Evolutionary conservation across 2,329 filamentous ascomycete species (phyloP), one percentile per base, ranked within the genome.

Genomic region (Clarireedia homoeocarpa): DNA sequence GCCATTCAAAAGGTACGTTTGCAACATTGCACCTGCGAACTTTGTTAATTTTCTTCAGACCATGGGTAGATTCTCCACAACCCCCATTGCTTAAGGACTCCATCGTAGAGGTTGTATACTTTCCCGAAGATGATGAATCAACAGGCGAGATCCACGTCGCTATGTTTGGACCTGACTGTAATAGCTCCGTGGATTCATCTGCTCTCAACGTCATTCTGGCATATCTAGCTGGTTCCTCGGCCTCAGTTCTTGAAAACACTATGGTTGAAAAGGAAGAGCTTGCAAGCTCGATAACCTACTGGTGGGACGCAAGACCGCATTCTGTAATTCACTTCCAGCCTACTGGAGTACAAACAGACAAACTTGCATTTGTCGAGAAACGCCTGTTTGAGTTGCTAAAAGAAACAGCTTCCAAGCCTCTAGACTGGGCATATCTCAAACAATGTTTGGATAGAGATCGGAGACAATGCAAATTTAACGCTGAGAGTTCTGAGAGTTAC

Each of bases 81-180:
- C 85, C 90, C 0, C 86, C 89, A 2, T 72, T 82, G 0, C 75
- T 99, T 27, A 80, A 81, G 30, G 78, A 88, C 68, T 90, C 89
- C 0, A 77, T 85, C 10, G 72, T 95, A 12, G 83, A 92, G 62
- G 89, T 80, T 0, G 86, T 95, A 27, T 86, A 95, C 60, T 99
- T 99, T 65, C 94, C 94, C 0, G 94, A 99, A 69, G 92, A 96
- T 66, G 94, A 99, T 63, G 94, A 99, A 69, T 92, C 90, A 0
- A 88, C 85, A 55, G 94, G 94, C 39, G 92, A 97, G 68, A 84
- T 97, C 50, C 75, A 89, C 49, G 84, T 96, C 20, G 87, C 82
- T 1, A 96, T 95, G 73, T 84, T 97, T 55, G 94, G 94, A 0
- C 94, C 94, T 0, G 79, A 86, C 64, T 91, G 87, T 70, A 87